Base-by-base conservation (phyloP, 2,329 filamentous ascomycete species). In the Cladobotryum mycophilum region DNA sequence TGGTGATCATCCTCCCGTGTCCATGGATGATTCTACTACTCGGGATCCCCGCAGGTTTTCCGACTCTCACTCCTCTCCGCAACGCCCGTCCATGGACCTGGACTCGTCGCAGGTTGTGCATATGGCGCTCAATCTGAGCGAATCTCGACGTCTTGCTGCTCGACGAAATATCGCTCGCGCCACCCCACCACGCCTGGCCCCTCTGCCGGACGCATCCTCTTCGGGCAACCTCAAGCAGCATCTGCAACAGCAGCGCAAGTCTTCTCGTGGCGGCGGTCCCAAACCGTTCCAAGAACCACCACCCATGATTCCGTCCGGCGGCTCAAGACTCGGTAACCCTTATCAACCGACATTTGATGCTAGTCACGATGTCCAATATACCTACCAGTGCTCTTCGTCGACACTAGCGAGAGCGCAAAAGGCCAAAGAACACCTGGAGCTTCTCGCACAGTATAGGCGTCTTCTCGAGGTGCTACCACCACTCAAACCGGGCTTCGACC, bases 101-200 rank as follows among this genome's bases (percentile, higher is more conserved):
- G 91, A 96, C 61, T 86, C 91, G 7, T 82, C 86, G 4, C 88
- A 96, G 67, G 95, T 97, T 56, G 89, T 97, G 40, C 90, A 90
- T 61, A 88, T 97, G 80, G 92, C 92, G 1, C 70, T 97, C 59
- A 93, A 86, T 56, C 70, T 97, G 45, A 95, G 88, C 71, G 89
- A 96, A 67, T 88, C 85, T 61, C 81, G 83, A 56, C 81, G 82
- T 62, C 77, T 76, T 69, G 87, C 75, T 54, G 81, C 71, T 66
- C 80, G 74, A 67, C 78, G 72, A 67, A 82, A 64, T 66, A 77
- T 68, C 58, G 80, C 62, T 49, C 81, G 64, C n/a, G 78, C 66
- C 49, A 72, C 71, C 35, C 80, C 70, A 30, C 79, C 73, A 43
- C 73, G 70, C 38, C 71, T 78, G 48, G 71, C 74, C 4, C 78